phyloP scores from a whole-genome alignment of 2,329 filamentous ascomycete genomes.

The Bertia moriformis region DNA sequence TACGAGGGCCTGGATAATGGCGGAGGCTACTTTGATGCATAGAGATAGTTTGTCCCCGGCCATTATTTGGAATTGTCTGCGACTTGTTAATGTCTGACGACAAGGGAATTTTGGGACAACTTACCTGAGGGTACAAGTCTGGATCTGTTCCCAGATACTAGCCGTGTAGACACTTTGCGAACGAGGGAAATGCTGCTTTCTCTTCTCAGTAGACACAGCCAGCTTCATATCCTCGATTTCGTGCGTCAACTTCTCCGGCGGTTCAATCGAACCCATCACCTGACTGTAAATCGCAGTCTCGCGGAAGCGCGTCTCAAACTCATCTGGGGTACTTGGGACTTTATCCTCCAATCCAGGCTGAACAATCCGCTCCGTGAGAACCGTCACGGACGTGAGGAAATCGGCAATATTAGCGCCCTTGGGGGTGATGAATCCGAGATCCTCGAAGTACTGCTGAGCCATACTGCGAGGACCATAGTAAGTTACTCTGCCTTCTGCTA shows the following conservation, averaged over 20 bases:
- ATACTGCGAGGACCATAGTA: conserved; percentile 48
- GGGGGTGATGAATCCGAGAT: conserved; percentile 44
- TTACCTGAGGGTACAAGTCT: conserved; percentile 21
- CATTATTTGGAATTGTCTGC: conserved; percentile 15
- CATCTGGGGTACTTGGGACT: conserved; percentile 45
- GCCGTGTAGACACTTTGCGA: conserved; percentile 10
- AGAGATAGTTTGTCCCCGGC: conserved; percentile 15
- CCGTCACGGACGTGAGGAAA: conserved; percentile 55
- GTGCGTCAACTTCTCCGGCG: conserved; percentile 12
- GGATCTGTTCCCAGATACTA: conserved; percentile 10
- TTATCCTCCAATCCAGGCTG: conserved; percentile 38
- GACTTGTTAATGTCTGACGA: conserved; percentile 17
- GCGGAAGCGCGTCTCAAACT: conserved; percentile 33
- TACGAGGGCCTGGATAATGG: conserved; percentile 46
- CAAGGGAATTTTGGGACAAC: conserved; percentile 22
- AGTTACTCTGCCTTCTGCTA: conserved; percentile 52
- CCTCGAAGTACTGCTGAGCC: conserved; percentile 51
- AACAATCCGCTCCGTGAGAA: conserved; percentile 45
- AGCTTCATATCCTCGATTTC: conserved; percentile 27
- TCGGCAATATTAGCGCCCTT: conserved; percentile 44
- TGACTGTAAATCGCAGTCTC: conserved; percentile 16
- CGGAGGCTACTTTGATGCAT: conserved; percentile 8
- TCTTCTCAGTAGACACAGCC: conserved; percentile 10
- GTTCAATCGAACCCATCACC: not conserved
- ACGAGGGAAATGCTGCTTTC: conserved; percentile 6